Evolutionary conservation across 352 stramenopile species (phyloP).

Genomic region (Pythium myriotylum): DNA sequence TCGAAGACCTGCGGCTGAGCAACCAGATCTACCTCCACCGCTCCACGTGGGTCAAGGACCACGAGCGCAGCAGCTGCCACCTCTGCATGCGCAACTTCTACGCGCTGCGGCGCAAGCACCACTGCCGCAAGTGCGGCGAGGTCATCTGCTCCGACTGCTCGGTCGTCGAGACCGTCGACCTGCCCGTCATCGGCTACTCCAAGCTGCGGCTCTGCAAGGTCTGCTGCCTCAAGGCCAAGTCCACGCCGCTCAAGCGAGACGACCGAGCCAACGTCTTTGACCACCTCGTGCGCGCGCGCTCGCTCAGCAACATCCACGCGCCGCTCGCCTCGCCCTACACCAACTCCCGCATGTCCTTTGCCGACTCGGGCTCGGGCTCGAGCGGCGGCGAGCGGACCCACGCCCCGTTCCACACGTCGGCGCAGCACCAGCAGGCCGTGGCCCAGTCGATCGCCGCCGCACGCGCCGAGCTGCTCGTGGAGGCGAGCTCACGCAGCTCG

Average conservation of each 20-base stretch:
- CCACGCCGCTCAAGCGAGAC: slow-evolving; percentile 60
- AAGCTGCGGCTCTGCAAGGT: slow-evolving; percentile 85
- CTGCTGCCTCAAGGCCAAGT: slow-evolving; percentile 74
- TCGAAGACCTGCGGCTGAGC: slow-evolving; percentile 77
- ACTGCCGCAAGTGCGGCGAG: slow-evolving; percentile 82
- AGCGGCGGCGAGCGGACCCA: slow-evolving; percentile 16
- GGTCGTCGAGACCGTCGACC: slow-evolving; percentile 63
- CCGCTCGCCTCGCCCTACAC: slow-evolving; percentile 34
- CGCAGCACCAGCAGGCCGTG: slow-evolving; percentile 12
- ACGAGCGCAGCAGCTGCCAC: slow-evolving; percentile 65
- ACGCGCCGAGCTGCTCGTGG: slow-evolving; percentile 16
- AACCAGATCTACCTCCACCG: slow-evolving; percentile 75
- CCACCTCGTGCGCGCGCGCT: slow-evolving; percentile 55
- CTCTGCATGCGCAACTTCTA: slow-evolving; percentile 84
- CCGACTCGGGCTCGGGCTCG: slow-evolving; percentile 31
- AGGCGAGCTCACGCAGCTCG: slow-evolving; percentile 23
- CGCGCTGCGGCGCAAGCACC: slow-evolving; percentile 72
- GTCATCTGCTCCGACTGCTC: slow-evolving; percentile 84
- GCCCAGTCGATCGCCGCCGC: slow-evolving; percentile 1
- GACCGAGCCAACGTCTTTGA: slow-evolving; percentile 71
- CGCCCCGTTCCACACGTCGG: background rate
- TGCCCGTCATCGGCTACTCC: slow-evolving; percentile 75
- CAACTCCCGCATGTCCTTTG: slow-evolving; percentile 50
- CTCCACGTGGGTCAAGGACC: slow-evolving; percentile 79
- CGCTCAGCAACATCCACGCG: slow-evolving; percentile 52